Base-by-base conservation (phyloP, 2,329 filamentous ascomycete genomes). In the Talaromyces marneffei region DNA sequence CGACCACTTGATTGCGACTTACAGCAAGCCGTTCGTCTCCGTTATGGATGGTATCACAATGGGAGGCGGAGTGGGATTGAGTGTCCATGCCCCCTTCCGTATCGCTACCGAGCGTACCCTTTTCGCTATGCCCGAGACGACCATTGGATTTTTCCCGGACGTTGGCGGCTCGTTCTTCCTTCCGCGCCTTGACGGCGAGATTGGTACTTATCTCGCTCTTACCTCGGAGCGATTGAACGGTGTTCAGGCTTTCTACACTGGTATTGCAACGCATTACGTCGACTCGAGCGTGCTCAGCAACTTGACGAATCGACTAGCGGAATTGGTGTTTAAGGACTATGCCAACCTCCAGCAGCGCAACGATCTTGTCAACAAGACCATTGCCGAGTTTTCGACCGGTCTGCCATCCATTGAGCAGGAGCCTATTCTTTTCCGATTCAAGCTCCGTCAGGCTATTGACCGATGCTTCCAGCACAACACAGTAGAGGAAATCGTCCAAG, bases 31-130 rank as follows among this genome's bases (percentile, higher is more conserved):
- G 0, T 96, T 94, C 72, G 86, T 99, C 57, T 90, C 94, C 33
- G 89, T 97, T 72, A 95, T 99, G 88, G 94, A 99, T 72, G 94
- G 94, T 63, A 90, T 96, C 75, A 99, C 95, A 57, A 99, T 99
- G 94, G 94, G 94, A 60, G 94, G 94, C 60, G 94, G 94, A 66
- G 94, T 97, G 58, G 94, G 94, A 6, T 84, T 99, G 61, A 95
- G 90, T 75, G 85, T 96, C 57, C 95, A 99, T 77, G 93, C 94
- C 2, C 95, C 94, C 2, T 93, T 99, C 83, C 85, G 94, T 63
- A 96, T 99, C 72, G 94, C 94, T 39, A 99, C 94, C 2, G 94
- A 99, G 78, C 89, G 88, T 72, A 99, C 94, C 5, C 79, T 96
- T 53, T 97, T 99, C 71, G 92, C 95, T 68, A 99, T 99, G 94